Evolutionary conservation across 2,329 filamentous ascomycete genomes (phyloP).

Genomic region (Aspergillus phoenicis): DNA sequence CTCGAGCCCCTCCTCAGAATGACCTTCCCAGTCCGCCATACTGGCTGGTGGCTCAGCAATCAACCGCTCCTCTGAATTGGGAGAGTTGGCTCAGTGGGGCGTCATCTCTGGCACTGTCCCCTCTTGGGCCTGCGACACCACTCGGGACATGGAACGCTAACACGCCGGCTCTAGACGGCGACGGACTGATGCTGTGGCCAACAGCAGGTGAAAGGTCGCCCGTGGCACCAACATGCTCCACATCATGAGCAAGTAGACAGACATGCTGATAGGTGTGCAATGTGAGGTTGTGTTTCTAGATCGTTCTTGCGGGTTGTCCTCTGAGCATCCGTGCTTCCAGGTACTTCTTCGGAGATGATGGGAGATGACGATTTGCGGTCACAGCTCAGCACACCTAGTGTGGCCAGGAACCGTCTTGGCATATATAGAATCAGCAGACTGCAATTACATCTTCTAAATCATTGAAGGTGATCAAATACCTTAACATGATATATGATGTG

Average conservation of each 20-base stretch:
- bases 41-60: not conserved
- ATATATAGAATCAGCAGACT: too few relatives aligned
- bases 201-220: not conserved
- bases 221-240: too few relatives aligned
- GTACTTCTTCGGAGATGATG: too few relatives aligned
- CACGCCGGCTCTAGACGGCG: not conserved
- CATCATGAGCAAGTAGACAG: not conserved
- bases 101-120: not conserved
- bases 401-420: too few relatives aligned
- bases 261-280: not conserved
- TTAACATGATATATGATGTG: too few relatives aligned
- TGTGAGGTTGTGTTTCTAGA: too few relatives aligned
- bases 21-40: not conserved
- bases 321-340: too few relatives aligned
- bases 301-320: too few relatives aligned
- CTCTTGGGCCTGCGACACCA: not conserved
- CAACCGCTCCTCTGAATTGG: not conserved
- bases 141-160: not conserved
- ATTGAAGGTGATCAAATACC: too few relatives aligned
- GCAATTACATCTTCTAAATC: too few relatives aligned
- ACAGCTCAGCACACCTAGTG: too few relatives aligned
- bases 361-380: too few relatives aligned
- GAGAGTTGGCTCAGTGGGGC: conserved; percentile 1
- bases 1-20: not conserved
- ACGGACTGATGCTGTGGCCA: not conserved